phyloP scores from a whole-genome alignment of 768 basidiomycete species.

The Pilatotrama ljubarskyi region DNA sequence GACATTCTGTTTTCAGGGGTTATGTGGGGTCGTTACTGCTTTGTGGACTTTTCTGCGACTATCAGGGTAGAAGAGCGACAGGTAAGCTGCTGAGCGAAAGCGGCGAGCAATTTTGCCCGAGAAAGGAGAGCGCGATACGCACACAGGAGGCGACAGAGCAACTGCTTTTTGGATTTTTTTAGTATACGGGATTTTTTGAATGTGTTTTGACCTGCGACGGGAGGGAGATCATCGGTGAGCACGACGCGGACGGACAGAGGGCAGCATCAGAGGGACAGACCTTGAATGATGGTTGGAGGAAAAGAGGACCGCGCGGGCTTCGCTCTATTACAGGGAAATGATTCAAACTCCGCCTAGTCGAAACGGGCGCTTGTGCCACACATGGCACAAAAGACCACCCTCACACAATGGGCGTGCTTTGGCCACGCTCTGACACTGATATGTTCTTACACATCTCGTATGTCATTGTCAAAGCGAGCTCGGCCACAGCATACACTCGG shows the following conservation, averaged over 20 bases:
- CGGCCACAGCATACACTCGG: conserved; percentile 1
- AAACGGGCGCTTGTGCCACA: conserved; percentile 12
- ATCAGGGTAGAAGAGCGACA: conserved; percentile 18
- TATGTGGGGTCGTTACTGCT: conserved; percentile 85
- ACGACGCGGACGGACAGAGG: conserved; percentile 4
- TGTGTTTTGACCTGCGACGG: conserved; percentile 56
- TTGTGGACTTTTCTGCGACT: conserved; percentile 82
- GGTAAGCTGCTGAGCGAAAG: conserved; percentile 14
- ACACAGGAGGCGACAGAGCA: conserved; percentile 76
- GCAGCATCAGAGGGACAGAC: conserved; percentile 33
- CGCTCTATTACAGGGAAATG: conserved; percentile 20
- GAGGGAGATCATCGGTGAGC: conserved; percentile 20
- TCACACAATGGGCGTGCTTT: conserved; percentile 11
- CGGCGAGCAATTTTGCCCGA: conserved; percentile 20
- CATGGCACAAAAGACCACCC: conserved; percentile 16
- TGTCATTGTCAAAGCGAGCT: neutral
- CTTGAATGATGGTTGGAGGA: conserved; percentile 69
- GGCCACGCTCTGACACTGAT: conserved; percentile 4
- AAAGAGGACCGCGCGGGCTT: conserved; percentile 34
- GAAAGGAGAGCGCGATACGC: conserved; percentile 29
- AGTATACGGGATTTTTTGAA: conserved; percentile 41
- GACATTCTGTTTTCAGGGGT: conserved; percentile 40
- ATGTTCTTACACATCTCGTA: conserved; percentile 1
- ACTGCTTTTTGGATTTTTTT: conserved; percentile 80
- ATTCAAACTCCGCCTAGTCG: conserved; percentile 43